Conservation (phyloP, 257 asterid genomes). For the Parsonsia alboflavescens region DNA sequence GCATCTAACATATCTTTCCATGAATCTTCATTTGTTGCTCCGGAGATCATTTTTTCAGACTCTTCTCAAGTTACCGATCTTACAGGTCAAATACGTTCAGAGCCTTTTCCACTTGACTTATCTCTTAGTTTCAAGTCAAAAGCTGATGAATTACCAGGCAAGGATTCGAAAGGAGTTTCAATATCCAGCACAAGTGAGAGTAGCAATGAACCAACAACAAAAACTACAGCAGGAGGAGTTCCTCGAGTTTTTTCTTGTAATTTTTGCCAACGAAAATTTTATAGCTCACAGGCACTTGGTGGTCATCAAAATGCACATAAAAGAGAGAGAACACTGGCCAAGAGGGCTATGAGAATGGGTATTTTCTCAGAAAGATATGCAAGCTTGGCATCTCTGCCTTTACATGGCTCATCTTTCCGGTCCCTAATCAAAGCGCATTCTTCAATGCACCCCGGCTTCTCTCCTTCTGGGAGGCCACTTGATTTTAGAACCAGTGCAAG, state of each 20-base stretch:
- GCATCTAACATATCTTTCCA: slow-evolving; percentile 35
- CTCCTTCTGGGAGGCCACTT: slow-evolving; percentile 21
- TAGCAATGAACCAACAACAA: slow-evolving; percentile 38
- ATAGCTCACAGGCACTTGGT: slow-evolving; percentile 49
- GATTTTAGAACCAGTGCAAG: slow-evolving; percentile 27
- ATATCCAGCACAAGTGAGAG: slow-evolving; percentile 50
- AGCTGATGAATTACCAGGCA: slow-evolving; percentile 16
- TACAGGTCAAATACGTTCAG: slow-evolving; percentile 19
- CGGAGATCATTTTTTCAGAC: slow-evolving; percentile 12
- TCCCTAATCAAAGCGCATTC: slow-evolving; percentile 55
- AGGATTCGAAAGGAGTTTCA: slow-evolving; percentile 25
- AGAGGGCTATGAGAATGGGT: slow-evolving; percentile 48
- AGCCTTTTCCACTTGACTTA: slow-evolving; percentile 38
- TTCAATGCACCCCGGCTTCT: slow-evolving; percentile 33
- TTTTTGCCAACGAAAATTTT: slow-evolving; percentile 38
- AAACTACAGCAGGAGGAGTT: slow-evolving; percentile 8
- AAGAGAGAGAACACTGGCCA: slow-evolving; percentile 38
- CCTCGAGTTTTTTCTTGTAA: slow-evolving; percentile 44
- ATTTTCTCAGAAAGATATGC: slow-evolving; percentile 30
- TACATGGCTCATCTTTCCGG: slow-evolving; percentile 48
- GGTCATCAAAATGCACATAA: slow-evolving; percentile 52
- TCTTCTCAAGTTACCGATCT: slow-evolving; percentile 17
- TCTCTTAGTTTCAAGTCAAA: slow-evolving; percentile 33
- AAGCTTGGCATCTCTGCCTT: slow-evolving; percentile 38
- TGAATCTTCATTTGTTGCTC: slow-evolving; percentile 21